Evolutionary conservation across 2,329 filamentous ascomycete species (phyloP).

Genomic region (Microsporum canis): DNA sequence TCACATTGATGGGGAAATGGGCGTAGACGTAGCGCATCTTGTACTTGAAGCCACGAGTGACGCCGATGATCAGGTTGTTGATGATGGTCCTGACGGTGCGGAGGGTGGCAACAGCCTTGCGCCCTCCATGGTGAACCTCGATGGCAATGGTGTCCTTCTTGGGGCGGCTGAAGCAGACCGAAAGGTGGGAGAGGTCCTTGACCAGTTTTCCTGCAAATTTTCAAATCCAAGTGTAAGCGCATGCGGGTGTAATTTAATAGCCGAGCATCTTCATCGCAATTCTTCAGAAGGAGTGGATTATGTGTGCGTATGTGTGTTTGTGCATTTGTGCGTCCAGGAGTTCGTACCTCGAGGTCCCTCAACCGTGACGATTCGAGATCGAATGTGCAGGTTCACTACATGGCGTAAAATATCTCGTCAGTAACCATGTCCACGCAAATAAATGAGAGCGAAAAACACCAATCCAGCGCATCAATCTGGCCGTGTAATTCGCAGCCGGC

Average conservation of each 20-base stretch:
- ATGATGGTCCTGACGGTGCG: conserved; percentile 96
- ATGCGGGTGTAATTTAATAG: neutral
- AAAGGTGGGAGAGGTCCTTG: conserved; percentile 93
- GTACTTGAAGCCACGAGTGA: conserved; percentile 99
- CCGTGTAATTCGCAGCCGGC: neutral
- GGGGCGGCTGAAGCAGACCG: conserved; percentile 87
- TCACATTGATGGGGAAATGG: conserved; percentile 99
- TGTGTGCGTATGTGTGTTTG: neutral
- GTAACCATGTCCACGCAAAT: conserved; percentile 5
- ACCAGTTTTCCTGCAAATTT: conserved; percentile 65
- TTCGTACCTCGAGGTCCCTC: conserved; percentile 80
- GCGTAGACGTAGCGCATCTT: conserved; percentile 99
- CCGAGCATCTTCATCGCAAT: neutral
- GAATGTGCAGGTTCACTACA: conserved; percentile 94
- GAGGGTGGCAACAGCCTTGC: conserved; percentile 96
- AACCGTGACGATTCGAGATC: conserved; percentile 91
- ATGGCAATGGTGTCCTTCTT: conserved; percentile 83
- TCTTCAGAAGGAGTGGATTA: neutral
- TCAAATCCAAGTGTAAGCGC: neutral
- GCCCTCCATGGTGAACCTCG: conserved; percentile 94
- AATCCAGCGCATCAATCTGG: neutral
- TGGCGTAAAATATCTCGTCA: conserved; percentile 19
- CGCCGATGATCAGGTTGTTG: conserved; percentile 96
- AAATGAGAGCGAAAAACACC: neutral
- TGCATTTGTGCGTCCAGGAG: neutral